A percentile compares a stretch with the other conserved stretches of the same genome.
These are phyloP conservation scores for Aurantiochytrium sp. DNA, from an alignment of 108 stramenopile species.

Conservation along the genomic window DNA sequence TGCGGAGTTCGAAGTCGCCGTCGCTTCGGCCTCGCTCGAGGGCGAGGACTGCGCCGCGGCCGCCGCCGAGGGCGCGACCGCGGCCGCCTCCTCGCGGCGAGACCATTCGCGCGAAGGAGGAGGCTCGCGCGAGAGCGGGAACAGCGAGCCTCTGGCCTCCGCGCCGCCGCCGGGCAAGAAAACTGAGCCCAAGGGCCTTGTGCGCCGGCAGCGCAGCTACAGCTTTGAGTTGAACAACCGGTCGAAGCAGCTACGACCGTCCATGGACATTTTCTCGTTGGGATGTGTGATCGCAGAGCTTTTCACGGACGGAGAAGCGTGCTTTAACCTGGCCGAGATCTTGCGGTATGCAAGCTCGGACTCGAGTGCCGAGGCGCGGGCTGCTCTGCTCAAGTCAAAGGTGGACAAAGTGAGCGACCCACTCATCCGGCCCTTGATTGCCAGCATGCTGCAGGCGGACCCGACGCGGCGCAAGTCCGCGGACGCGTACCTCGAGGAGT, in stretches of 20 bases:
- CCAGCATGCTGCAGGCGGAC: conserved; percentile 78
- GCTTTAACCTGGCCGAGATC: conserved; percentile 75
- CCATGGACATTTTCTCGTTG: conserved; percentile 93
- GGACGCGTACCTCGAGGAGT: conserved; percentile 63
- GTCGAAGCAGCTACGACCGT: conserved; percentile 57
- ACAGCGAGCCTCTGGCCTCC: no score
- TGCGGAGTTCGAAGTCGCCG: background rate
- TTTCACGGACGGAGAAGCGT: conserved; percentile 82
- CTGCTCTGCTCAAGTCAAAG: conserved; percentile 60
- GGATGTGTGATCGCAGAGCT: conserved; percentile 92
- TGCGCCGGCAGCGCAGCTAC: background rate
- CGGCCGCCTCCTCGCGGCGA: no score
- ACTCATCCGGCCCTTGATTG: conserved; percentile 70
- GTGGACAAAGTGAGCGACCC: conserved; percentile 77
- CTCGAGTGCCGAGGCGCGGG: background rate
- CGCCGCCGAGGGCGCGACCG: no score
- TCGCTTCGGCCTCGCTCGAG: background rate
- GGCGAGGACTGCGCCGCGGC: background rate
- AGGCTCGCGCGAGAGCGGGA: no score
- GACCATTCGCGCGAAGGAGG: no score
- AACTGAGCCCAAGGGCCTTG: background rate
- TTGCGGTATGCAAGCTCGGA: conserved; percentile 43
- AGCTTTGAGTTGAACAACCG: background rate
- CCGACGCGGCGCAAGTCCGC: conserved; percentile 69
- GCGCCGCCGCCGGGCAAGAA: background rate